Evolutionary conservation across 306 rosid genomes (phyloP), one percentile per base, ranked within the genome.

Genomic region (Begonia fuchsioides): DNA sequence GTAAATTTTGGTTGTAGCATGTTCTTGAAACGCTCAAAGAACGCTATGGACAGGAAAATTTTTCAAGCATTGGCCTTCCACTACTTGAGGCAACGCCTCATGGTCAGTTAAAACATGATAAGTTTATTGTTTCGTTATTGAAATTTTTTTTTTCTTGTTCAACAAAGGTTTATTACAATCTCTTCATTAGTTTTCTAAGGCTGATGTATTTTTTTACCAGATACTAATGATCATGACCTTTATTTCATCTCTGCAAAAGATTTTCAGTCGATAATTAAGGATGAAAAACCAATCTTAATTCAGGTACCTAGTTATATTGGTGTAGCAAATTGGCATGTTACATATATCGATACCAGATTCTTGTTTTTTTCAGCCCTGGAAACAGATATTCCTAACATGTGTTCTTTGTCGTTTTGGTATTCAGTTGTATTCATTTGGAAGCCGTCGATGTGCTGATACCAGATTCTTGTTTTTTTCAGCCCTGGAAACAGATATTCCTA

Each of bases 371-470:
- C 35, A 5, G 35, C 35, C 0, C 35, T 26, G 8, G 35, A 26
- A 26, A 8, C 35, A 26, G 35, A 26, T 2, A 4, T 26, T 26
- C 35, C 35, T 26, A 0, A 26, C 35, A 26, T 5, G 8, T 26
- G 35, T 26, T 26, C 35, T 26, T 26, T 26, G 35, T 26, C 8
- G 0, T 3, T 26, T 26, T 71, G 57, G 69, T 70, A 49, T 58
- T 57, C 76, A 84, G 97, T 44, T 90, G 66, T 76, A 70, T 74
- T 90, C 97, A 53, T 57, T 58, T 35, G 95, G 93, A 53, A 90
- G 97, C 72, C 70, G 72, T 49, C 78, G 51, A 7, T 90, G 79
- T 61, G 75, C 62, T 41, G 74, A 68, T n/a, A n/a, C n/a, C n/a
- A 26, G 35, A 26, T 2, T 26, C 35, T 3, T 26, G 35, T 4